Conservation (phyloP, 1,284 basidiomycete species). For the Amylostereum areolatum region DNA sequence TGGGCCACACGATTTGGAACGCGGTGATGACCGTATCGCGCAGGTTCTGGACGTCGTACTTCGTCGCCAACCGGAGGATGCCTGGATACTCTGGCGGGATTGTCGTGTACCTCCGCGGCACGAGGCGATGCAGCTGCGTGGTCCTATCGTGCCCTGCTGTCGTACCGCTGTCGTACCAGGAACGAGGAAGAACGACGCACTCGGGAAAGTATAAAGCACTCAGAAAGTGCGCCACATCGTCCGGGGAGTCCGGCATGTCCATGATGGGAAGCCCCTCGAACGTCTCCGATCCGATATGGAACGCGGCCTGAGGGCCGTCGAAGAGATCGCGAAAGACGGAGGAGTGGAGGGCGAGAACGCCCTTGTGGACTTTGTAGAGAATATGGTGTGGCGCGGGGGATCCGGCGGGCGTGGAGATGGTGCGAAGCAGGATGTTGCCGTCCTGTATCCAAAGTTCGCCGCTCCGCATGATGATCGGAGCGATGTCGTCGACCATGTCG, state of each 20-base stretch:
- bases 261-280: background rate
- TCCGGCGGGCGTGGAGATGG: background rate
- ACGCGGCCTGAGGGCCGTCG: background rate
- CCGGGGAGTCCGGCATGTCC: background rate
- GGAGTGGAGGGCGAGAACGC: background rate
- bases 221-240: background rate
- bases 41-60: background rate
- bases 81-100: background rate
- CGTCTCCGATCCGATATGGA: background rate
- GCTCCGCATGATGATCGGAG: too few species aligned
- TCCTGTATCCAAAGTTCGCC: too few species aligned
- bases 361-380: background rate
- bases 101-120: background rate
- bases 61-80: background rate
- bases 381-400: too few species aligned
- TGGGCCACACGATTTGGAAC: background rate
- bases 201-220: background rate
- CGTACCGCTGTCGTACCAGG: too few species aligned
- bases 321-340: background rate
- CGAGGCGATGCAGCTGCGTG: background rate
- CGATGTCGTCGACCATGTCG: too few species aligned
- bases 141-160: too few species aligned
- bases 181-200: background rate
- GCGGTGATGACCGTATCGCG: background rate
- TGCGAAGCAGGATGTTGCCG: background rate